A percentile compares a stretch with the other conserved stretches of the same genome.
Evolutionary conservation across 2,329 filamentous ascomycete genomes (phyloP).

Genomic region (Colletotrichum coccodes): DNA sequence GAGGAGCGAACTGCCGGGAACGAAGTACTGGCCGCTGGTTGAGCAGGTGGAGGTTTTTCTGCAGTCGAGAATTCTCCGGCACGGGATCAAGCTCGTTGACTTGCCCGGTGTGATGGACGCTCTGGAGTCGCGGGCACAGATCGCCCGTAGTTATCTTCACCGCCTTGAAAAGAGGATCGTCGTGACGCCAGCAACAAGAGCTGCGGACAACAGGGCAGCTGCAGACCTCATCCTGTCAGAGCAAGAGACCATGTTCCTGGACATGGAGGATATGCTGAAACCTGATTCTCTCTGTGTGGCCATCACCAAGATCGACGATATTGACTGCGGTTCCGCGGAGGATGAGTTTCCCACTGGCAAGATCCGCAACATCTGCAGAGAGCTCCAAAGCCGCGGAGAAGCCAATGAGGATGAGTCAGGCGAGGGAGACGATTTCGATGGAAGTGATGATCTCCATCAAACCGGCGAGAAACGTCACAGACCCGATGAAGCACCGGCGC

Average conservation of each 20-base stretch:
- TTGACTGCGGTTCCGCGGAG: slow-evolving; percentile 14
- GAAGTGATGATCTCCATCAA: neutral
- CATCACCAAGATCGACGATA: slow-evolving; percentile 33
- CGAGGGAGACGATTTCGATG: neutral
- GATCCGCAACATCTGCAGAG: neutral
- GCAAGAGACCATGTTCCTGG: slow-evolving; percentile 23
- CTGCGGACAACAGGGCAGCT: slow-evolving; percentile 34
- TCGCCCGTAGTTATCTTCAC: slow-evolving; percentile 13
- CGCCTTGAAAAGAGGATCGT: slow-evolving; percentile 29
- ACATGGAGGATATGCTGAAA: slow-evolving; percentile 29
- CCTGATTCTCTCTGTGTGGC: slow-evolving; percentile 21
- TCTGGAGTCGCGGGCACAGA: slow-evolving; percentile 21
- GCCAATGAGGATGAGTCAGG: neutral
- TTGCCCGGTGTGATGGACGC: slow-evolving; percentile 34
- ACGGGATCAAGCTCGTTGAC: slow-evolving; percentile 34
- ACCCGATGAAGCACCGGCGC: neutral
- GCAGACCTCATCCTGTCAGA: slow-evolving; percentile 25
- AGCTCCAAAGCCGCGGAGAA: neutral
- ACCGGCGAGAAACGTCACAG: neutral
- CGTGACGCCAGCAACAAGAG: slow-evolving; percentile 26
- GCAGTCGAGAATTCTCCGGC: slow-evolving; percentile 18
- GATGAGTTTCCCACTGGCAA: slow-evolving; percentile 6
- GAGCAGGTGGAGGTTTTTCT: slow-evolving; percentile 30
- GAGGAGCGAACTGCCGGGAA: neutral
- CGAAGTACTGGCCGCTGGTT: slow-evolving; percentile 32